Base-by-base conservation (phyloP, 495 filamentous ascomycete species). In the Aspergillus coremiiformis region DNA sequence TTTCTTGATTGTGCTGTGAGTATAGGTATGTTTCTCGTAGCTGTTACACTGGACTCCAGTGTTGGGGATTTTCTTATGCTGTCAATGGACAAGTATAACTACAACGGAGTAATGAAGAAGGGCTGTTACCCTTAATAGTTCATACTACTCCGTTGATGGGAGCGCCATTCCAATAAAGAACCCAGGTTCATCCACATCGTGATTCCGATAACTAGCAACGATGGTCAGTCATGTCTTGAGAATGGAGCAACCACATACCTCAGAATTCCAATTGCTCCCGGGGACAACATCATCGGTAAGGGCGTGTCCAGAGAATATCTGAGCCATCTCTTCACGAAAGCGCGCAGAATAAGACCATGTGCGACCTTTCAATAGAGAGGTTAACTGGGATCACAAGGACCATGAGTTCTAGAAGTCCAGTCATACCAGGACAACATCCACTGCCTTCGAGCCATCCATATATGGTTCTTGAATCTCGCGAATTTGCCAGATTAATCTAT, bases 291-390 rank as follows among this genome's bases (percentile, higher is more conserved):
- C 71, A 90, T 79, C 4, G 78, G 72, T 5, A 87, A 74, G 4
- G 82, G 81, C 46, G 81, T 77, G 6, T 79, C 76, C 47, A 90
- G 62, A 5, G 83, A 79, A 50, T 82, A 79, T 7, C 78, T 74
- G 44, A 90, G 64, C 89, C 88, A 94, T 11, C 89, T 70, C 75
- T 89, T 88, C 7, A 82, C 81, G 62, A 94, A 92, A 0, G 84
- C 85, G 35, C 88, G 77, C 5, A 90, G 73, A 11, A 90, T 80
- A 63, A 89, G 89, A 1, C 89, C 89, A 62, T 94, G 89, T 2
- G 84, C 74, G 22, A 86, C 47, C 47, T 50, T 10, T 15, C n/a
- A n/a, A 33, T 30, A 19, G 4, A 17, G 19, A 12, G 5, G 39
- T 42, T 42, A 42, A 20, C 22, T 23, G 7, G 19, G 14, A 11